phyloP scores from a whole-genome alignment of 164 flowering plant genomes.

The Umbilicus rupestris region DNA sequence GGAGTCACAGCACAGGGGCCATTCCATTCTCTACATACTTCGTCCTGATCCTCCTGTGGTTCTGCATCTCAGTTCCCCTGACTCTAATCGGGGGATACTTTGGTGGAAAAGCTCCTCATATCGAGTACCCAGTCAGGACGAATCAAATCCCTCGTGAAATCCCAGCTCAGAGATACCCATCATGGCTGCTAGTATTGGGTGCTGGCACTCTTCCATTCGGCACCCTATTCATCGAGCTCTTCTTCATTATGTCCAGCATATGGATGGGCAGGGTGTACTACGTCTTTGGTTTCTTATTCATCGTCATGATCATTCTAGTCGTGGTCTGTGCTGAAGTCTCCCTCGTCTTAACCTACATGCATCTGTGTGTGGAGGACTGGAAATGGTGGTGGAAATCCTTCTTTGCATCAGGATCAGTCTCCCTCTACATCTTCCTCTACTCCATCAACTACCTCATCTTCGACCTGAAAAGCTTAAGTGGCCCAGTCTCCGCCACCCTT shows the following conservation, averaged over 20 bases:
- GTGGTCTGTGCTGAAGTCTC: constrained; percentile 92
- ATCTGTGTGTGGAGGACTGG: constrained; percentile 87
- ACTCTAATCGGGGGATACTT: constrained; percentile 68
- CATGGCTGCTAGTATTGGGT: constrained; percentile 79
- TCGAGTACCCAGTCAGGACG: constrained; percentile 76
- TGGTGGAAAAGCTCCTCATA: constrained; percentile 68
- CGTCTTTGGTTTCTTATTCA: constrained; percentile 68
- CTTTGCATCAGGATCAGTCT: constrained; percentile 90
- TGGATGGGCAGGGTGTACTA: constrained; percentile 93
- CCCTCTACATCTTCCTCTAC: constrained; percentile 75
- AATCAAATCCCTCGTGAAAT: constrained; percentile 85
- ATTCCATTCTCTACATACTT: constrained; percentile 64
- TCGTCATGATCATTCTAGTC: constrained; percentile 63
- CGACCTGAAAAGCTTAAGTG: constrained; percentile 69
- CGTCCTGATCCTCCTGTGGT: constrained; percentile 65
- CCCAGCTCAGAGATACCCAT: constrained; percentile 75
- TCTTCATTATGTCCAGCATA: constrained; percentile 84
- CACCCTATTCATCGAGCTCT: constrained; percentile 81
- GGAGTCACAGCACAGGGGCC: constrained; percentile 82
- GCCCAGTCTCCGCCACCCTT: constrained; percentile 75
- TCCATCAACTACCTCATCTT: constrained; percentile 73
- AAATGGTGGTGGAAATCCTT: constrained; percentile 95
- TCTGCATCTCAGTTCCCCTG: constrained; percentile 78
- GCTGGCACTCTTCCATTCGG: constrained; percentile 95
- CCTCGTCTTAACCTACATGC: constrained; percentile 78